Evolutionary conservation across 2,329 filamentous ascomycete species (phyloP), one percentile per base, ranked within the genome.

Genomic region (Trichoderma koningiopsis): DNA sequence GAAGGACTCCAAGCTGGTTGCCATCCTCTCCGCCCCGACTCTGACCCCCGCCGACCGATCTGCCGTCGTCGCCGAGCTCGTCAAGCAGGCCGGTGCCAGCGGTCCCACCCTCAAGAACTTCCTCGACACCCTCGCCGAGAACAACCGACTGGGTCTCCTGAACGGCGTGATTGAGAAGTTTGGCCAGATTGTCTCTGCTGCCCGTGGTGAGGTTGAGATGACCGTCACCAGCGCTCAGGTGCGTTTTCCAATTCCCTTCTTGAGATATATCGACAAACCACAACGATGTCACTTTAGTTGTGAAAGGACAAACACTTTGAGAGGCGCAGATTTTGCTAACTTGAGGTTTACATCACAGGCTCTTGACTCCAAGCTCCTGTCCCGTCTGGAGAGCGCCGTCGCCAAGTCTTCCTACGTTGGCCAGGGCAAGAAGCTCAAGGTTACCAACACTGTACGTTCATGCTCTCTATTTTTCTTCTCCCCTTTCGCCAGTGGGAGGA

Each of bases 351-450:
- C 33, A 13, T 35, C 4, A 1, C 52, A 96, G 92, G 86, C 91
- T 81, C 90, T 99, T 79, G 96, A 99, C 83, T 88, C 84, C 86
- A 94, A 90, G 87, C 94, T 92, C 73, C 88, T 99, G 77, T 85
- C 82, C 81, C 92, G 96, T 79, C 89, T 99, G 75, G 94, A 99
- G 87, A 84, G 85, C 75, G 94, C 94, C 76, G 90, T 98, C 77
- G 81, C 90, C 84, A 98, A 97, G 88, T 97, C 94, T 72, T 83
- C 90, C 80, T 96, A 94, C 85, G 89, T 94, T 76, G 90, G 91
- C 79, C 88, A 92, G 81, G 94, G 94, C 85, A 94, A 97, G 91
- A 98, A 97, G 88, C 89, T 98, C 83, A 98, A 97, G 91, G 92
- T 98, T 77, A 92, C 93, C 76, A 92, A 96, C 84, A 91, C 93